Evolutionary conservation across 2,329 filamentous ascomycete genomes (phyloP).

Genomic region (Colletotrichum lupini): DNA sequence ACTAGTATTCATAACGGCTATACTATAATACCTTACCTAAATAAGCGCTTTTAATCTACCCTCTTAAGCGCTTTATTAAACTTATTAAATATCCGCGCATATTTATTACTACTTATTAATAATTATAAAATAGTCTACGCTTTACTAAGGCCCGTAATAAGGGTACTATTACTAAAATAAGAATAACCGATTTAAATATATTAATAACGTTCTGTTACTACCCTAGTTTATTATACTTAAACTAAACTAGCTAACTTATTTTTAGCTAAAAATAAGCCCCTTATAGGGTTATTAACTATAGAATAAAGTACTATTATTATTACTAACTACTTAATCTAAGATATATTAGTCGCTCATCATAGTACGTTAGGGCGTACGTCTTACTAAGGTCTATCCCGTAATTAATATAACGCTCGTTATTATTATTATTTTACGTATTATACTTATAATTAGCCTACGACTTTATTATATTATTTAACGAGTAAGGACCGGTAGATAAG

Average conservation of each 20-base stretch:
- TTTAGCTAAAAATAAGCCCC: not conserved
- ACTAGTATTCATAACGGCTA: too few species aligned
- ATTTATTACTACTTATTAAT: too few species aligned
- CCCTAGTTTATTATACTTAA: not conserved
- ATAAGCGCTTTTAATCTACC: too few species aligned
- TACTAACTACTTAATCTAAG: not conserved
- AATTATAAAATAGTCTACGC: too few species aligned
- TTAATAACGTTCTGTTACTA: not conserved
- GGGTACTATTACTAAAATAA: not conserved
- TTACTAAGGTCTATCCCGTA: conserved; percentile 6
- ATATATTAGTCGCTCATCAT: not conserved
- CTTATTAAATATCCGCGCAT: too few species aligned
- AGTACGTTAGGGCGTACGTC: too few species aligned
- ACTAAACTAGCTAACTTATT: not conserved
- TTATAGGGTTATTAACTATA: not conserved
- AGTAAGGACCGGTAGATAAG: not conserved
- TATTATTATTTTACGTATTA: not conserved
- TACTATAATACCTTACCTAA: too few species aligned
- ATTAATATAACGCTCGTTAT: not conserved
- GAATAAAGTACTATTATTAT: not conserved
- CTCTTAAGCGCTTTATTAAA: too few species aligned
- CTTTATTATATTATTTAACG: not conserved
- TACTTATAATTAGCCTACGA: conserved; percentile 8
- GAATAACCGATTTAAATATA: not conserved
- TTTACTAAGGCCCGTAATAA: too few species aligned